Base-by-base conservation (phyloP, 2,329 filamentous ascomycete genomes). In the Alternaria longipes region DNA sequence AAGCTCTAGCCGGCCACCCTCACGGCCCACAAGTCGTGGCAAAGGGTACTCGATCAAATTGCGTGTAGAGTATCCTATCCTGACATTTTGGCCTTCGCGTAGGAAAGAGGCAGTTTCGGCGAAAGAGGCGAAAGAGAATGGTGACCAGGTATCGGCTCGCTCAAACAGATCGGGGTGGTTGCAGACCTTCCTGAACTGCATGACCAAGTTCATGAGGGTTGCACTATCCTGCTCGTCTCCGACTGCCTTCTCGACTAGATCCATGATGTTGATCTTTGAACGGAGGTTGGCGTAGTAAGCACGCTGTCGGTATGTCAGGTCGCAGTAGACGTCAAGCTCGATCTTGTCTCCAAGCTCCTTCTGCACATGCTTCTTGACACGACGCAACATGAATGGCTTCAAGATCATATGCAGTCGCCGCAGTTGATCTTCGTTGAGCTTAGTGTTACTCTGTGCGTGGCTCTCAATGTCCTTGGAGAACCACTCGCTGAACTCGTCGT, bases 171-270 rank as follows among this genome's bases (percentile, higher is more conserved):
- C 95, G 0, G 95, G 95, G 77, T 99, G 95, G 75, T 99, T 99
- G 83, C 95, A 99, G 59, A 99, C 95, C 82, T 99, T 99, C 72
- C 95, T 89, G 87, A 99, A 99, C 81, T 99, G 95, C 95, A 99
- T 99, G 65, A 99, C 95, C 67, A 99, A 84, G 80, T 99, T 99
- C 95, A 99, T 98, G 73, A 99, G 82, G 1, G 94, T 98, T 41
- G 94, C 94, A 36, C 92, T 97, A 76, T 98, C 95, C 71, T 94
- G 90, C 51, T 98, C 95, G 72, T 97, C 94, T 36, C 95, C 95
- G 69, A 95, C 87, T 2, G 94, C 94, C 85, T 97, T 98, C 80
- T 99, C 95, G 56, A 99, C 96, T 18, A 99, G 89, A 77, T 99
- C 95, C 89, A 98, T 95, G 69, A 99, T 93, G 80, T 93, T 98